A percentile compares a stretch with the other conserved stretches of the same genome.
Evolutionary conservation across 805 yeast species (phyloP).

Genomic region (Teunomyces atbi): DNA sequence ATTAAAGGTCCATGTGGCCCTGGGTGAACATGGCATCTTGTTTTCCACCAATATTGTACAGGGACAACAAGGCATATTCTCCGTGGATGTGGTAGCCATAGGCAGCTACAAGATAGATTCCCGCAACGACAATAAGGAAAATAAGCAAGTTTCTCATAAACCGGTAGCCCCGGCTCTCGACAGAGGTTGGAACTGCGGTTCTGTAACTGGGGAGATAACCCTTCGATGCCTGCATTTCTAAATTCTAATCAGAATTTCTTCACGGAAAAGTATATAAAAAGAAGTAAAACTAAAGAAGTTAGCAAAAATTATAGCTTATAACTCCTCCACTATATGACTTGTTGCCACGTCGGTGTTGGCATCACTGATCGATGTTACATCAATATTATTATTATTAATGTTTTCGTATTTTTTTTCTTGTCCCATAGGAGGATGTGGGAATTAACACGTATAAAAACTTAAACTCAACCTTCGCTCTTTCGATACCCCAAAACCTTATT

Average conservation of each 20-base stretch:
- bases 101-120: slow-evolving; percentile 13
- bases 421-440: not conserved
- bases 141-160: slow-evolving; percentile 9
- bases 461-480: not conserved
- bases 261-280: too few species aligned
- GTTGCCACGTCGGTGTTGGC: not conserved
- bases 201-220: slow-evolving; percentile 10
- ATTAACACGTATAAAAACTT: not conserved
- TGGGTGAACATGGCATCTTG: not conserved
- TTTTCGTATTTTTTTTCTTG: not conserved
- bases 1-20: not conserved
- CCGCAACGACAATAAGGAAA: slow-evolving; percentile 9
- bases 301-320: not conserved
- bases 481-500: not conserved
- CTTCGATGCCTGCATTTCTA: not conserved
- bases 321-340: not conserved
- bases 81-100: slow-evolving; percentile 12
- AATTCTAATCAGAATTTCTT: not conserved
- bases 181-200: not conserved
- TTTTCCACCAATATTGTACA: not conserved
- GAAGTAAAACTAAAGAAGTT: not conserved
- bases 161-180: slow-evolving; percentile 5
- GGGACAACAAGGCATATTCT: slow-evolving; percentile 1
- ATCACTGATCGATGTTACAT: not conserved
- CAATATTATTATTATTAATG: not conserved